Base-by-base conservation (phyloP, 257 asterid species). In the Cordia subcordata region DNA sequence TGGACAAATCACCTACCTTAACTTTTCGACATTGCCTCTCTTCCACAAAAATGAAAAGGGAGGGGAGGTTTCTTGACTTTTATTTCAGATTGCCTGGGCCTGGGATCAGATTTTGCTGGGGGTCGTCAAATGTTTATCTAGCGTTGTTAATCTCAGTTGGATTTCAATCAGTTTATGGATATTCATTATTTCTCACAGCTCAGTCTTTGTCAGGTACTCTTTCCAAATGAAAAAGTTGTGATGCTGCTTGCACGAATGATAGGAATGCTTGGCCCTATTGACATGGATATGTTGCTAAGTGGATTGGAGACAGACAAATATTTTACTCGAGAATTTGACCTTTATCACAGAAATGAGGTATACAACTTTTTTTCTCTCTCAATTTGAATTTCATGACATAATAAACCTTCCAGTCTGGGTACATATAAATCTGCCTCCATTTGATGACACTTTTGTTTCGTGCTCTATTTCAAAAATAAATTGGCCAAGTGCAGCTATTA, bases 221-320 rank as follows among this genome's bases (percentile, higher is more conserved):
- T 92, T 68, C 96, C 96, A 22, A 92, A 88, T 60, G 96, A 88
- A 75, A 75, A 77, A 12, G 64, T 92, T 17, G 85, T 68, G 18
- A 50, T 73, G 67, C 75, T 92, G 72, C 94, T 92, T 55, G 96
- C 86, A 10, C 94, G 94, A 4, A 71, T 86, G 80, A 70, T 84
- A 32, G 90, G 82, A 40, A 42, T 82, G 51, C 71, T 92, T 17
- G 99, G 96, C 55, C 96, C 87, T 14, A 67, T 92, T 19, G 87
- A 82, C 68, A 53, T 46, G 74, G 87, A 77, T 22, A 86, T 92
- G 95, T 70, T 92, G 62, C 68, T 62, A 60, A 71, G 72, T 13
- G 99, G 96, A 55, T 82, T 62, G 65, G 96, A 92, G 70, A 80
- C 91, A 0, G 74, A 76, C 70, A 88, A 92, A 81, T 92, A 84